phyloP scores from a whole-genome alignment of 805 yeast species.

The Ogataea philodendri region DNA sequence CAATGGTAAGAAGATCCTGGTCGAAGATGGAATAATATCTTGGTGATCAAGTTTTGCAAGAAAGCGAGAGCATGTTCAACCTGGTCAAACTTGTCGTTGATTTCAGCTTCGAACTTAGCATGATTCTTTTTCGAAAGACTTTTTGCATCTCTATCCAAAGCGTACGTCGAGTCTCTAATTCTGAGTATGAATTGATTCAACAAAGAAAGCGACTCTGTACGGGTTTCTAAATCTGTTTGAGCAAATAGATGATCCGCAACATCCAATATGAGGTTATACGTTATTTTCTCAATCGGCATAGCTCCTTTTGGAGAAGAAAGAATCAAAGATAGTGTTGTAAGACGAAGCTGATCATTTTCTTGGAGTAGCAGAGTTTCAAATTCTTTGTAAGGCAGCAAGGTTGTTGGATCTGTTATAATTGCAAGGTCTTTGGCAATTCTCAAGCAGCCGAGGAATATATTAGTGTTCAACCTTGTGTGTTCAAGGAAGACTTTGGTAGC shows the following conservation, averaged over 20 bases:
- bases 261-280: slow-evolving; percentile 43
- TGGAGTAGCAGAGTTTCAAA: slow-evolving; percentile 42
- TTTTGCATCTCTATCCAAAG: slow-evolving; percentile 49
- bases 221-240: slow-evolving; percentile 65
- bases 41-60: slow-evolving; percentile 31
- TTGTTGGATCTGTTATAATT: slow-evolving; percentile 47
- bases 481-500: slow-evolving; percentile 35
- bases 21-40: slow-evolving; percentile 29
- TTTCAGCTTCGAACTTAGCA: slow-evolving; percentile 40
- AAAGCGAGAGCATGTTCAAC: slow-evolving; percentile 39
- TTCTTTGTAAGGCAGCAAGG: slow-evolving; percentile 26
- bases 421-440: slow-evolving; percentile 63
- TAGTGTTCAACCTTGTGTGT: slow-evolving; percentile 26
- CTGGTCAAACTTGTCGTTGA: slow-evolving; percentile 26
- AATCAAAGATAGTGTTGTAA: slow-evolving; percentile 59
- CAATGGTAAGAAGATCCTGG: slow-evolving; percentile 61
- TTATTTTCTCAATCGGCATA: slow-evolving; percentile 45
- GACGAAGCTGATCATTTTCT: slow-evolving; percentile 38
- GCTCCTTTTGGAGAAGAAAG: slow-evolving; percentile 64
- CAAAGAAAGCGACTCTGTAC: slow-evolving; percentile 63
- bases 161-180: slow-evolving; percentile 66
- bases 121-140: slow-evolving; percentile 37
- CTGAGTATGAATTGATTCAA: slow-evolving; percentile 63
- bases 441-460: slow-evolving; percentile 51
- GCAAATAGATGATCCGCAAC: slow-evolving; percentile 51